Evolutionary conservation across 805 yeast genomes (phyloP), one percentile per base, ranked within the genome.

Genomic region (Candida taoyuanica): DNA sequence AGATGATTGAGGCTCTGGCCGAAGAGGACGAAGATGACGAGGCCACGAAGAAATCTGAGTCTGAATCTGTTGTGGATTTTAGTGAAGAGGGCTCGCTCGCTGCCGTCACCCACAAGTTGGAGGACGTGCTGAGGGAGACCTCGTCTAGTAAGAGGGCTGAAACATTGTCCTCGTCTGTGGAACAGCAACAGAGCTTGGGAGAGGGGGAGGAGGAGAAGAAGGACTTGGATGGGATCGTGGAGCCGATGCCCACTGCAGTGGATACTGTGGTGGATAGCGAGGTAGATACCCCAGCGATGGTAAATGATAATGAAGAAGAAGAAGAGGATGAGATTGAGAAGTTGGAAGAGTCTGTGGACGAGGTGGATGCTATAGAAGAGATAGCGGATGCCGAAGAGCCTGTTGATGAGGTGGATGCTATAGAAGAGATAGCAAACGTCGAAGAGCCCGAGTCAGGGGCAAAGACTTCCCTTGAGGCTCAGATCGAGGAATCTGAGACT

Each of bases 1-100:
- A 41, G 5, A 31, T 46, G 34, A 33, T 46, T n/a, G 47, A 43
- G 6, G 46, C 44, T 29, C 30, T 42, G 25, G 54, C 46, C n/a
- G 44, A 40, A 6, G 16, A 28, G 18, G 18, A n/a, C 18, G 47
- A 37, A 9, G 45, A 26, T 7, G 52, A 44, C 7, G 49, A 37
- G 1, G 33, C 16, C 18, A 15, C 30, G 9, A 14, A 25, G 15
- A 37, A 17, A 20, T 16, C 16, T 15, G 15, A 15, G 17, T 15
- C 21, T 26, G 30, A 26, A 16, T 14, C 32, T n/a, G 9, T 29
- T 7, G 33, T 29, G 33, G 33, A 35, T n/a, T n/a, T 24, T 15
- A 23, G 17, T 18, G 37, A 39, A 29, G 36, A 34, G 14, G 35
- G 33, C 11, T 18, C 34, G 17, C 38, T 39, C 17, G 31, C 29